Conservation (phyloP, 179 eudicot genomes). For the Kewa caespitosa region DNA sequence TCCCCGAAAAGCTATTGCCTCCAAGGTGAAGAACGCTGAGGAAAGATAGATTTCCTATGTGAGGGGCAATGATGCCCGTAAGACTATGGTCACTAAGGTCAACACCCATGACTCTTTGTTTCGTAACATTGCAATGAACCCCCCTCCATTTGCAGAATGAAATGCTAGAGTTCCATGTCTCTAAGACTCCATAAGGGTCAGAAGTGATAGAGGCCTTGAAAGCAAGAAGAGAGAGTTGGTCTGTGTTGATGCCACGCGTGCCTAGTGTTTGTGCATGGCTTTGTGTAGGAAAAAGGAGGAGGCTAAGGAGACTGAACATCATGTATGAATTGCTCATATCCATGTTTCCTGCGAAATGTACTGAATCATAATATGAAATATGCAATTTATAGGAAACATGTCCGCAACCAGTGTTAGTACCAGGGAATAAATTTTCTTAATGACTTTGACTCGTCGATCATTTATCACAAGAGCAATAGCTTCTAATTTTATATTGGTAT, state of each 20-base stretch:
- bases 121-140: conserved; percentile 18
- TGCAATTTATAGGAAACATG: too few species aligned
- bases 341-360: not conserved
- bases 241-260: conserved; percentile 20
- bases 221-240: conserved; percentile 29
- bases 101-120: conserved; percentile 26
- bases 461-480: too few species aligned
- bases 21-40: conserved; percentile 24
- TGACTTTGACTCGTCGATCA: too few species aligned
- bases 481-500: too few species aligned
- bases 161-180: conserved; percentile 21
- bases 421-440: too few species aligned
- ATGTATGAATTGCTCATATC: not conserved
- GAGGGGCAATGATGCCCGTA: conserved; percentile 25
- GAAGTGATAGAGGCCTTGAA: conserved; percentile 28
- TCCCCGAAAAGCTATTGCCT: conserved; percentile 20
- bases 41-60: conserved; percentile 31
- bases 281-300: conserved; percentile 9
- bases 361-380: too few species aligned
- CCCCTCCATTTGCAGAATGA: conserved; percentile 35
- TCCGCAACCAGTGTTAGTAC: too few species aligned
- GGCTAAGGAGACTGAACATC: not conserved
- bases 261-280: conserved; percentile 16
- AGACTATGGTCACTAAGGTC: conserved; percentile 23
- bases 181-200: conserved; percentile 27